Evolutionary conservation across 441 rosid species (phyloP).

Genomic region (Omphalea diandra): DNA sequence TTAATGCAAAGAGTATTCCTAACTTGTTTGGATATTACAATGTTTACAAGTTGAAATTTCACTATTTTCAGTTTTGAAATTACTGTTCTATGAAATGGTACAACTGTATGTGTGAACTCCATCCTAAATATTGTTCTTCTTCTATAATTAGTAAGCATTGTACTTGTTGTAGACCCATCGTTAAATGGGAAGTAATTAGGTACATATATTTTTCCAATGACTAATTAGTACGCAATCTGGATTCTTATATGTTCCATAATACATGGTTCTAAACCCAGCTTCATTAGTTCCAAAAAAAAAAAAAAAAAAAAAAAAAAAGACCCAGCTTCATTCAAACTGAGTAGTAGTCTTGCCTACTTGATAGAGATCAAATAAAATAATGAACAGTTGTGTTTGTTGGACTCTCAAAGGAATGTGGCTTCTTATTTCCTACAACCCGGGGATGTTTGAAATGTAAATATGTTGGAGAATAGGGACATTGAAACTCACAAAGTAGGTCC

Average conservation of each 20-base stretch:
- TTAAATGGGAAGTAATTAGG: neutral
- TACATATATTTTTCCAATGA: neutral
- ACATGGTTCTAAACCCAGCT: too few species aligned
- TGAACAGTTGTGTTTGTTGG: neutral
- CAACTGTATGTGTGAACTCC: neutral
- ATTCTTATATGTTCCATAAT: too few species aligned
- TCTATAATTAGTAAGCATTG: neutral
- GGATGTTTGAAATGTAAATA: neutral
- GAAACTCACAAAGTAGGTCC: constrained; percentile 3
- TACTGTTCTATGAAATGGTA: neutral
- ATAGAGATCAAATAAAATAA: neutral
- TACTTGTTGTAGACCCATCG: neutral
- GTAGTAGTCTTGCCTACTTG: neutral
- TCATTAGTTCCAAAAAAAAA: too few species aligned
- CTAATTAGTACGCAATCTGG: too few species aligned
- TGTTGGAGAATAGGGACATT: neutral
- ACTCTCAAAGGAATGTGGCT: neutral
- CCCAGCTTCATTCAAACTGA: neutral
- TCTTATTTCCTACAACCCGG: neutral
- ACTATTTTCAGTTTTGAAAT: neutral
- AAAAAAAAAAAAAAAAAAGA: neutral
- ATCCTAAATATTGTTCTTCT: neutral
- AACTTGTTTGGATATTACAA: neutral
- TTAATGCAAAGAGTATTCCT: neutral
- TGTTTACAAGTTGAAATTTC: neutral